Conservation (phyloP, 768 basidiomycete genomes). For the Flagelloscypha sp. region DNA sequence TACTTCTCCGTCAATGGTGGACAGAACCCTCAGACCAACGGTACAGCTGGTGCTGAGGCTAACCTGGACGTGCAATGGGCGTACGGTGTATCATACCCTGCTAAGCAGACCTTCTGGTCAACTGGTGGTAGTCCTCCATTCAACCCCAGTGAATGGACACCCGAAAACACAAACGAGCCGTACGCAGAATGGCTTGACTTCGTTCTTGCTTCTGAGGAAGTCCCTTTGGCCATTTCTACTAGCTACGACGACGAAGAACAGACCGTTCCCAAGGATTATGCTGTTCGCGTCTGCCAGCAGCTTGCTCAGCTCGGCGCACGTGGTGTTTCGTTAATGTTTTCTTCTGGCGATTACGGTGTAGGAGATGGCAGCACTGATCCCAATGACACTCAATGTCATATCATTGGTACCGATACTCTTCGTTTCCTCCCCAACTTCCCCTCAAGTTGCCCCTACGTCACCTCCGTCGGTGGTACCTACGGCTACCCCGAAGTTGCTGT, state of each 20-base stretch:
- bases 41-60: slow-evolving; percentile 23
- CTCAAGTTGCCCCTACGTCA: slow-evolving; percentile 31
- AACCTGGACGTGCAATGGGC: slow-evolving; percentile 43
- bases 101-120: slow-evolving; percentile 26
- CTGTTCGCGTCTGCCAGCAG: slow-evolving; percentile 24
- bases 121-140: slow-evolving; percentile 27
- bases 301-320: slow-evolving; percentile 34
- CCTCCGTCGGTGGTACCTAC: slow-evolving; percentile 37
- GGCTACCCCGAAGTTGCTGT: slow-evolving; percentile 33
- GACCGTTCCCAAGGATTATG: slow-evolving; percentile 25
- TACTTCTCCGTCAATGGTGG: slow-evolving; percentile 15
- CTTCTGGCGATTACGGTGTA: slow-evolving; percentile 35
- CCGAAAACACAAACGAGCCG: slow-evolving; percentile 27
- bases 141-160: slow-evolving; percentile 22
- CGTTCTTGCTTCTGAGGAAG: slow-evolving; percentile 29
- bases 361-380: slow-evolving; percentile 30
- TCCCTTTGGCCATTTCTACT: slow-evolving; percentile 39
- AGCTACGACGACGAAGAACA: slow-evolving; percentile 29
- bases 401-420: slow-evolving; percentile 25
- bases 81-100: slow-evolving; percentile 31
- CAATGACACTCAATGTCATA: slow-evolving; percentile 23
- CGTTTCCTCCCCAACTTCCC: slow-evolving; percentile 30
- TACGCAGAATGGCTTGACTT: slow-evolving; percentile 34
- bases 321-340: slow-evolving; percentile 30
- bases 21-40: slow-evolving; percentile 13